Conservation (phyloP, 495 filamentous ascomycete species). For the Trichoderma orchidacearum region DNA sequence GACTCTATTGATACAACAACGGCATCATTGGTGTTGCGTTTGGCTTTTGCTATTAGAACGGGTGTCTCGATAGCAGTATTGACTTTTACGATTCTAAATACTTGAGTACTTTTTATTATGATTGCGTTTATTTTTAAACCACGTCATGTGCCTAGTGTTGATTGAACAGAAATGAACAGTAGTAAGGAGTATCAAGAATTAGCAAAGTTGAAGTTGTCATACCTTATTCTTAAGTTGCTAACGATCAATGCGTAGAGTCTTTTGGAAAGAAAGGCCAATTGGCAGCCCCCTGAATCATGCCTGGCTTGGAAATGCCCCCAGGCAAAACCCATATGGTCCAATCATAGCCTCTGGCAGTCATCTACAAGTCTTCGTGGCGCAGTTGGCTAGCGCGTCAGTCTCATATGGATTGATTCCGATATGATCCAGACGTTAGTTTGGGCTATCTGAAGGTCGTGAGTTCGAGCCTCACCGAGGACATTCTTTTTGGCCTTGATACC, state of each 20-base stretch:
- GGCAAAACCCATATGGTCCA: not conserved
- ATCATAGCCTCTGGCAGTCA: not conserved
- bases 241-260: too few relatives aligned
- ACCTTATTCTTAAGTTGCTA: too few relatives aligned
- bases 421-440: not conserved
- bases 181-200: too few relatives aligned
- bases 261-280: too few relatives aligned
- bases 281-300: too few relatives aligned
- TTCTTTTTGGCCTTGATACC: too few relatives aligned
- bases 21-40: not conserved
- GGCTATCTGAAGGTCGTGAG: conserved; percentile 1
- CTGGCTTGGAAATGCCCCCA: too few relatives aligned
- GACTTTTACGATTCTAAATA: not conserved
- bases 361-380: not conserved
- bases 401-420: not conserved
- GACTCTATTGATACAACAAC: not conserved
- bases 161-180: too few relatives aligned
- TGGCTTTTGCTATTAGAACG: not conserved
- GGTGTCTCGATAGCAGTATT: not conserved
- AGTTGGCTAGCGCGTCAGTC: conserved; percentile 1
- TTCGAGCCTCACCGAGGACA: conserved; percentile 1
- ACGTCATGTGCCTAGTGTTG: too few relatives aligned
- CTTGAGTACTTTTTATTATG: too few relatives aligned
- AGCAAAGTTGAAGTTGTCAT: too few relatives aligned
- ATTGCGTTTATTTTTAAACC: too few relatives aligned